Base-by-base conservation (phyloP, 768 basidiomycete species). In the Hortiboletus campestris region DNA sequence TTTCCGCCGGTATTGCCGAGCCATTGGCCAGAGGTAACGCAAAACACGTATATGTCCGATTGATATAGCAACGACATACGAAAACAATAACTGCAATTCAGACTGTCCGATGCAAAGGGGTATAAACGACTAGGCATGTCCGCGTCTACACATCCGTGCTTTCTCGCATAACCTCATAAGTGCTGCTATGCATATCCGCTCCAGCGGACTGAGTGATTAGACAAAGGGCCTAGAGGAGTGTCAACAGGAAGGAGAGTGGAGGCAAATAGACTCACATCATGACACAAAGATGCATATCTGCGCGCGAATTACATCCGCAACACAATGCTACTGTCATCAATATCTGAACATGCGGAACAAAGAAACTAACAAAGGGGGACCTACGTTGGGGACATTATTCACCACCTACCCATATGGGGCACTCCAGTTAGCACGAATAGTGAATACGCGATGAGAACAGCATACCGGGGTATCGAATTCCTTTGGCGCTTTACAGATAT, bases 401-500 rank as follows among this genome's bases (percentile, higher is more conserved):
- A 20, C 44, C 36, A 12, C 55, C 64, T 65, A 25, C 11, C 22
- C 14, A 6, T 25, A 25, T 25, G 25, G 2, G 16, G 19, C 32
- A 12, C 10, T 17, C 28, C 22, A 17, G 51, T 65, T 10, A 64
- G 55, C 2, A 32, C 10, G 28, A 17, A 28, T 0, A 5, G 22
- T 12, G 5, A 11, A 42, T 29, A 32, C 4, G 14, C 16, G 25
- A 36, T 0, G 25, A 35, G 25, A 55, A 50, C 19, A 7, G 14
- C 61, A 4, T 52, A 67, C 64, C 44, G 9, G 29, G 20, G 22
- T 16, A 20, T 49, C 64, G 14, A 20, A 44, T 6, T 29, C 46
- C 36, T 34, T 51, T 25, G 64, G 65, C 14, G 41, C 53, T 39
- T 43, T 61, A 10, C 58, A 67, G 19, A 65, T 35, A 34, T 51